Evolutionary conservation across 75 land plant genomes (phyloP).

Genomic region (Chamaecyparis obtusa): DNA sequence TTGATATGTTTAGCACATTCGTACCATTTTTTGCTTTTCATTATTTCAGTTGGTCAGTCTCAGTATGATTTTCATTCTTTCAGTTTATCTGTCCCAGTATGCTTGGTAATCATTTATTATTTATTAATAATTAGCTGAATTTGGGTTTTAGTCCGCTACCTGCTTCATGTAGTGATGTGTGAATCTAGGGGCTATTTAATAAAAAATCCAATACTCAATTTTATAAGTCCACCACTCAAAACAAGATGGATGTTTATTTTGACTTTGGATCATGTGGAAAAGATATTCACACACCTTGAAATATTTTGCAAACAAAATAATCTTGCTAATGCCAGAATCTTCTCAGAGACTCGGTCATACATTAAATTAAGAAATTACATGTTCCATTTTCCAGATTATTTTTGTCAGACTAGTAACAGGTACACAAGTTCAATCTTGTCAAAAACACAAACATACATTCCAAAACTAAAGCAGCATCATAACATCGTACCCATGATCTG

Average conservation of each 20-base stretch:
- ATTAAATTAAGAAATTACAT: not conserved
- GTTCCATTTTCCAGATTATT: not conserved
- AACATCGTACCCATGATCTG: not conserved
- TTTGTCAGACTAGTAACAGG: not conserved
- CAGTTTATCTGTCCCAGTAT: not conserved
- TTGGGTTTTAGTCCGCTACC: not conserved
- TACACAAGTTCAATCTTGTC: not conserved
- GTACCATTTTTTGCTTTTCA: not conserved
- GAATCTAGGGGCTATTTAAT: not conserved
- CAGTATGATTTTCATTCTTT: not conserved
- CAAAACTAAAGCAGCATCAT: not conserved
- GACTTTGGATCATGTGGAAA: not conserved
- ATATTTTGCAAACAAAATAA: too few species aligned
- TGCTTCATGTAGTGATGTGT: not conserved
- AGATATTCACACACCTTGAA: not conserved
- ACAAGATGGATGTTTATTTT: not conserved
- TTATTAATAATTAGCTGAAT: not conserved
- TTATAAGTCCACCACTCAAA: not conserved
- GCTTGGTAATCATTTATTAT: not conserved
- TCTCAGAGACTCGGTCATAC: not conserved
- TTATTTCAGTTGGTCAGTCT: not conserved
- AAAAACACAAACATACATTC: not conserved
- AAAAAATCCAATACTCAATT: not conserved
- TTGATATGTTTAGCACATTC: not conserved
- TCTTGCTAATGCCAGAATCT: not conserved